Evolutionary conservation across 495 filamentous ascomycete genomes (phyloP).

Genomic region (Penicillium odoratum): DNA sequence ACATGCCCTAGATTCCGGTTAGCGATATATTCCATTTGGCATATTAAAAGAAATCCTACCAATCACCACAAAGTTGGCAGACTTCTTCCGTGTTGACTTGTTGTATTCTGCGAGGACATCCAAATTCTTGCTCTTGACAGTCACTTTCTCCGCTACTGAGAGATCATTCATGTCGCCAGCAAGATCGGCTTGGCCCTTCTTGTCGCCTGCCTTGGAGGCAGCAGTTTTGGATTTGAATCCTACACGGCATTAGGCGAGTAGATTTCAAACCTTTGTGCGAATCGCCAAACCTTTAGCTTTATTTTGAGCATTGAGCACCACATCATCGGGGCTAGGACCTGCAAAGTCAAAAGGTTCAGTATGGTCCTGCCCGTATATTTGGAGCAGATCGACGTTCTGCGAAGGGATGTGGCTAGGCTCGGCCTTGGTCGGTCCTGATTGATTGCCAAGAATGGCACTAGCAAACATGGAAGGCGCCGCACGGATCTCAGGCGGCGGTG

Average conservation of each 20-base stretch:
- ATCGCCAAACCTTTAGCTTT: conserved; percentile 74
- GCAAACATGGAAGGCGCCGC: conserved; percentile 68
- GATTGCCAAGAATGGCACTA: conserved; percentile 59
- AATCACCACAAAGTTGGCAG: conserved; percentile 94
- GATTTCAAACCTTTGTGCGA: conserved; percentile 43
- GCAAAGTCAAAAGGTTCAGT: conserved; percentile 68
- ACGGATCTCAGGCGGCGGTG: conserved; percentile 28
- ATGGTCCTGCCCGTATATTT: conserved; percentile 48
- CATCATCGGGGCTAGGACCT: conserved; percentile 92
- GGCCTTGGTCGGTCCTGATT: conserved; percentile 30
- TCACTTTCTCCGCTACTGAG: conserved; percentile 66
- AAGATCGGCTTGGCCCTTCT: conserved; percentile 42
- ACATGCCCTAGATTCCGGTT: conserved; percentile 69
- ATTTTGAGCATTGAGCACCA: conserved; percentile 81
- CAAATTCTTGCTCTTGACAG: conserved; percentile 80
- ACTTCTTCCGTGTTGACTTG: conserved; percentile 72
- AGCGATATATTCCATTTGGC: conserved; percentile 10
- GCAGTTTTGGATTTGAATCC: conserved; percentile 51
- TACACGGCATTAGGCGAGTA: conserved; percentile 43
- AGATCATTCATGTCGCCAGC: conserved; percentile 56
- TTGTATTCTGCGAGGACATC: conserved; percentile 82
- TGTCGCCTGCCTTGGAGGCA: conserved; percentile 39
- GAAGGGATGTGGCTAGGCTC: conserved; percentile 42
- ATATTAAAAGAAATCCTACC: conserved; percentile 49
- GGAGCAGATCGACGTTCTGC: conserved; percentile 49